Percentiles rank a stretch among this genome's conserved stretches.
These are phyloP conservation scores for Amauroascus verrucosus DNA, from an alignment of 2,329 filamentous ascomycete genomes.

Conservation along the genomic window DNA sequence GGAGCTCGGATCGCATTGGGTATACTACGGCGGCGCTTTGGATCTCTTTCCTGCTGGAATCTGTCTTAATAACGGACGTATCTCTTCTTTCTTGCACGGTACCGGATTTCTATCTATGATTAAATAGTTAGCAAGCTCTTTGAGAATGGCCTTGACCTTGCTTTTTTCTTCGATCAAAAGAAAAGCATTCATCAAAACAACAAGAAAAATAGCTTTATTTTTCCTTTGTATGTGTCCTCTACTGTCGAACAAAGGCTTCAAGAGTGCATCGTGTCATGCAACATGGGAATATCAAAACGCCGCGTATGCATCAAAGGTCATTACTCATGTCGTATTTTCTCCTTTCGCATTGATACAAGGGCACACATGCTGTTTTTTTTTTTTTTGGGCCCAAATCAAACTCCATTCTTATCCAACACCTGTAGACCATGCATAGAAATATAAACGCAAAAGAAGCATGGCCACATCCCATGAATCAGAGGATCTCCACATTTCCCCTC, in stretches of 20 bases:
- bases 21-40: not conserved
- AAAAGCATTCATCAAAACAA: no score
- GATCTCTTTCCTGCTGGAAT: not conserved
- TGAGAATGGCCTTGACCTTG: no score
- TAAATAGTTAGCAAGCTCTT: no score
- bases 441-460: not conserved
- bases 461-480: conserved; percentile 21
- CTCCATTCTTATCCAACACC: not conserved
- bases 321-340: not conserved
- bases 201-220: no score
- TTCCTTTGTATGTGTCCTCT: no score
- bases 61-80: not conserved
- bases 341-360: not conserved
- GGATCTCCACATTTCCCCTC: conserved; percentile 36
- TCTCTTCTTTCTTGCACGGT: not conserved
- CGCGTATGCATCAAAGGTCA: not conserved
- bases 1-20: not conserved
- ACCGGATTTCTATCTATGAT: no score
- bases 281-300: not conserved
- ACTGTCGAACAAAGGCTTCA: no score
- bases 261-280: no score
- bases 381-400: not conserved
- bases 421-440: conserved; percentile 1
- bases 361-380: not conserved
- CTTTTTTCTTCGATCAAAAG: no score